Conservation (phyloP, 1,284 basidiomycete species). For the Naganishia cerealis region DNA sequence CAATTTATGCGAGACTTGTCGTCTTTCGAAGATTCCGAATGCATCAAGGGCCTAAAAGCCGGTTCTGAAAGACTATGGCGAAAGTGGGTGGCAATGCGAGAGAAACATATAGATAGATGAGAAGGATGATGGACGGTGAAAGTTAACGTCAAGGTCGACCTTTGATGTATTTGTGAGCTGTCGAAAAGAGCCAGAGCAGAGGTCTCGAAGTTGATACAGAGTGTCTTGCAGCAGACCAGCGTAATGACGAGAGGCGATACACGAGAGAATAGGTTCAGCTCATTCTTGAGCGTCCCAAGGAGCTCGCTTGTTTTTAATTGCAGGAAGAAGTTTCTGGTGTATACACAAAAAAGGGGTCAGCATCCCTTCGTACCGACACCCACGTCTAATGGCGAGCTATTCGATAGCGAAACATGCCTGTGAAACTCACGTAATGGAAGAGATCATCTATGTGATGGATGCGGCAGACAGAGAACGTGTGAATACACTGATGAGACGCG, state of each 20-base stretch:
- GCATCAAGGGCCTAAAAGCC: too few species aligned
- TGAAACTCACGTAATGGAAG: constrained; percentile 21
- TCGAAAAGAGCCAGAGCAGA: not conserved
- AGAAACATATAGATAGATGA: too few species aligned
- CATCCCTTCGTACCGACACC: not conserved
- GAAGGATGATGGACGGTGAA: too few species aligned
- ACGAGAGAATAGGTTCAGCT: not conserved
- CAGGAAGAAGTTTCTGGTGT: constrained; percentile 4
- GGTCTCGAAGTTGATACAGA: not conserved
- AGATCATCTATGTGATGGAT: constrained; percentile 1
- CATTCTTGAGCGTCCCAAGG: constrained; percentile 1
- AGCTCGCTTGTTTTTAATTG: constrained; percentile 6
- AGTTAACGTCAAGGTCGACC: too few species aligned
- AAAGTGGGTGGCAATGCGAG: too few species aligned
- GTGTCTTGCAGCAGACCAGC: not conserved
- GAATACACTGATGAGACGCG: not conserved
- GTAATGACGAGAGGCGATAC: not conserved
- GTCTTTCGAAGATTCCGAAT: too few species aligned
- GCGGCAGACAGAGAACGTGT: not conserved
- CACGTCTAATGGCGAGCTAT: not conserved
- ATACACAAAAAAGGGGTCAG: not conserved
- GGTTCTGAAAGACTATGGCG: too few species aligned
- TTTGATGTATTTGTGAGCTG: too few species aligned
- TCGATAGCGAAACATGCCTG: not conserved
- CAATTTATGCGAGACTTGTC: too few species aligned